A percentile compares a stretch with the other conserved stretches of the same genome.
phyloP scores from a whole-genome alignment of 805 yeast species.

The Brettanomyces naardenensis region DNA sequence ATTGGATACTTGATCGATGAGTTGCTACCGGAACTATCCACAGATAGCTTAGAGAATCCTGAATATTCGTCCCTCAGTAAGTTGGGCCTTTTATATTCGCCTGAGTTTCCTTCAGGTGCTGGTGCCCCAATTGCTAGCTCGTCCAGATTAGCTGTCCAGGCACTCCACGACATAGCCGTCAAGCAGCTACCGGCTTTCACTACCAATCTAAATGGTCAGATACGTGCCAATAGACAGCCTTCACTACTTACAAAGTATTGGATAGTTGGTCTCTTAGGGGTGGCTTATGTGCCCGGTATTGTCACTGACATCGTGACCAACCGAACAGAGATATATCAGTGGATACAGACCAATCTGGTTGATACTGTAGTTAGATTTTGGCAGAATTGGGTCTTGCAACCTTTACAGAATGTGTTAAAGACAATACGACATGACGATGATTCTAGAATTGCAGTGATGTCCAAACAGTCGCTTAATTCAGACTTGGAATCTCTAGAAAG shows the following conservation, averaged over 20 bases:
- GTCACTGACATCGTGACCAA: constrained; percentile 37
- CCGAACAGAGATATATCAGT: constrained; percentile 43
- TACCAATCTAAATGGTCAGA: constrained; percentile 2
- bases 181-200: constrained; percentile 8
- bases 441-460: constrained; percentile 65
- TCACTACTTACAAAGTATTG: constrained; percentile 46
- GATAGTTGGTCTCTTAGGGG: constrained; percentile 33
- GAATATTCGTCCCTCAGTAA: constrained; percentile 4
- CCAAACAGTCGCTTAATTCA: constrained; percentile 68
- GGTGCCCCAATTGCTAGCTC: neutral
- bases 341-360: constrained; percentile 50
- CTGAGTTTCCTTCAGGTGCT: neutral
- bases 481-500: constrained; percentile 77
- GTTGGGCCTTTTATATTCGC: neutral
- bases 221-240: constrained; percentile 29
- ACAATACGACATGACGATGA: constrained; percentile 82
- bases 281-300: constrained; percentile 48
- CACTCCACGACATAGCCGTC: constrained; percentile 8
- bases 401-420: constrained; percentile 59
- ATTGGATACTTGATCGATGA: constrained; percentile 30
- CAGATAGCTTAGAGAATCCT: neutral
- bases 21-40: neutral
- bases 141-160: neutral
- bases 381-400: constrained; percentile 78
- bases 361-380: constrained; percentile 64